Evolutionary conservation across 148 eudicot species (phyloP).

Genomic region (Suaeda aralocaspica): DNA sequence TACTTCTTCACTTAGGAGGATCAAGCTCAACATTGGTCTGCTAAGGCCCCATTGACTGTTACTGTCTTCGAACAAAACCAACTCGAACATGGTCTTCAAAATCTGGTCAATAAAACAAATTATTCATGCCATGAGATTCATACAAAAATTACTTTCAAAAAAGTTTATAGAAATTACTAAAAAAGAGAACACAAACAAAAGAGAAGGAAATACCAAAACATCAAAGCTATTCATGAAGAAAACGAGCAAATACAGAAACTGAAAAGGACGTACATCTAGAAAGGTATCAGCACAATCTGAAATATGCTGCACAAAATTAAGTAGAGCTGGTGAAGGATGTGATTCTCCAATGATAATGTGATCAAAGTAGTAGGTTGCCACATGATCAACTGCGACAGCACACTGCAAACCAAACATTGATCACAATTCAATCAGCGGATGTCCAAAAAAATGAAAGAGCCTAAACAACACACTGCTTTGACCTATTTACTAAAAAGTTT

Average conservation of each 20-base stretch:
- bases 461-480: not conserved
- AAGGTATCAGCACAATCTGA: slow-evolving; percentile 66
- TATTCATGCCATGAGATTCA: not conserved
- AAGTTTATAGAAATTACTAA: no score
- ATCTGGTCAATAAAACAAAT: slow-evolving; percentile 38
- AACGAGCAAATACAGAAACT: not conserved
- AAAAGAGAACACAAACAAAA: no score
- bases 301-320: slow-evolving; percentile 63
- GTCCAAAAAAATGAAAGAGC: not conserved
- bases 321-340: slow-evolving; percentile 62
- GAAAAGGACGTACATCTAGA: slow-evolving; percentile 56
- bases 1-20: slow-evolving; percentile 85
- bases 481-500: not conserved
- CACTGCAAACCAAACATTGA: slow-evolving; percentile 41
- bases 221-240: no score
- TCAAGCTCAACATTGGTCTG: slow-evolving; percentile 83
- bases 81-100: slow-evolving; percentile 79
- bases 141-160: not conserved
- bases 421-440: not conserved
- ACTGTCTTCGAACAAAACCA: slow-evolving; percentile 65
- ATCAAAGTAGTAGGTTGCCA: slow-evolving; percentile 84
- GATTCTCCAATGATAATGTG: slow-evolving; percentile 66
- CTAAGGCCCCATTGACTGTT: slow-evolving; percentile 71
- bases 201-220: no score
- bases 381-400: slow-evolving; percentile 72